phyloP scores from a whole-genome alignment of 352 stramenopile genomes.

The Pythium pyrilobum region DNA sequence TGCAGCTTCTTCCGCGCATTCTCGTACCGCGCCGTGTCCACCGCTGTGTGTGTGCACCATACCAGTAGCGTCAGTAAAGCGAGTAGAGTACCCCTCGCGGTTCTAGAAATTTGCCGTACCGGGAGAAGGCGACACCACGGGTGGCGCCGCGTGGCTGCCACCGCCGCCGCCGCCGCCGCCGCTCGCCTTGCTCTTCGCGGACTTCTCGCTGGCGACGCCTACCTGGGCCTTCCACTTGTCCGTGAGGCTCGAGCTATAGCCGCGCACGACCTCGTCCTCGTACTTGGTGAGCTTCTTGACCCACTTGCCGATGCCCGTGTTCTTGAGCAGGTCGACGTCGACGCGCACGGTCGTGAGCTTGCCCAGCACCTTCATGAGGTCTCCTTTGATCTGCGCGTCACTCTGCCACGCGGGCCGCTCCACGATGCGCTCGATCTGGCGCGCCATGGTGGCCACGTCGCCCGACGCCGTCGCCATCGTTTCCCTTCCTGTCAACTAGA shows the following conservation, averaged over 20 bases:
- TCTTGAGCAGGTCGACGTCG: constrained; percentile 68
- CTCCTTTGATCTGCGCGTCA: constrained; percentile 46
- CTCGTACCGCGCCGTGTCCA: constrained; percentile 50
- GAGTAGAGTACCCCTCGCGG: not conserved
- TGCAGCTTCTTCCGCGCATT: constrained; percentile 69
- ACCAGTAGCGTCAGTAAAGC: not conserved
- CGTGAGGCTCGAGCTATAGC: constrained; percentile 76
- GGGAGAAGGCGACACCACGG: not conserved
- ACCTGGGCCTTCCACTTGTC: constrained; percentile 81
- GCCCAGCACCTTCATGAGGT: constrained; percentile 64
- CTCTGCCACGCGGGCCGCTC: constrained; percentile 55
- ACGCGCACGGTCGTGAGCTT: constrained; percentile 74
- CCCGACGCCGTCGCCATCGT: constrained; percentile 30
- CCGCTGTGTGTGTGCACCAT: constrained; percentile 14
- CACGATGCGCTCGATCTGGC: constrained; percentile 64
- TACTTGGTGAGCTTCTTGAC: constrained; percentile 87
- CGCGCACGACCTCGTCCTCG: constrained; percentile 69
- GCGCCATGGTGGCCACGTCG: constrained; percentile 63
- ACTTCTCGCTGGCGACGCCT: constrained; percentile 30
- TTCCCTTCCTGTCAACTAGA: too few relatives aligned
- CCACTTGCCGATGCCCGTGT: constrained; percentile 71
- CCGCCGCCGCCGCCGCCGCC: not conserved
- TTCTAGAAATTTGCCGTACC: not conserved
- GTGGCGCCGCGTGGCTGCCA: not conserved
- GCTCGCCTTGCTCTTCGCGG: constrained; percentile 1